phyloP scores from a whole-genome alignment of 2,329 filamentous ascomycete species.

The Chaetomiaceae sp. region DNA sequence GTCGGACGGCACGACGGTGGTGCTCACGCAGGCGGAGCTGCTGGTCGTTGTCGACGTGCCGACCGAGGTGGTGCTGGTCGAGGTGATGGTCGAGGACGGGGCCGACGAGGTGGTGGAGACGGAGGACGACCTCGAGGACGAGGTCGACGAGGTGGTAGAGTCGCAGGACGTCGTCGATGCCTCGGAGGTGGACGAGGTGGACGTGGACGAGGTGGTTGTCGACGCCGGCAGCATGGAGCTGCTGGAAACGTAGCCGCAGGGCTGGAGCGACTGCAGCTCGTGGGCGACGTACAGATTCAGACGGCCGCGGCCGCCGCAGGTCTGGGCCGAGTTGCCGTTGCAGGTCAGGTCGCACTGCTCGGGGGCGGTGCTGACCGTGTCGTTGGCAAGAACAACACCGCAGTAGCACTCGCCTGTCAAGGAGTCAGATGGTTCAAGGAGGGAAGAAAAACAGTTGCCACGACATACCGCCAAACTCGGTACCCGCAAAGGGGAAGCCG shows the following conservation, averaged over 20 bases:
- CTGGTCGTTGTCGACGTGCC: constrained; percentile 33
- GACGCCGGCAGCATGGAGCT: constrained; percentile 18
- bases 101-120: constrained; percentile 12
- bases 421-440: neutral
- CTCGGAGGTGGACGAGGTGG: constrained; percentile 13
- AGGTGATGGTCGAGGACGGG: constrained; percentile 14
- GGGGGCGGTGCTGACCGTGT: constrained; percentile 34
- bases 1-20: constrained; percentile 39
- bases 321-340: constrained; percentile 41
- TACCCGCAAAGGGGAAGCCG: constrained; percentile 46
- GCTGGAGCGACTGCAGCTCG: constrained; percentile 47
- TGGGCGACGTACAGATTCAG: constrained; percentile 45
- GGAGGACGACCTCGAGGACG: neutral
- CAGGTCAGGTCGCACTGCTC: constrained; percentile 49
- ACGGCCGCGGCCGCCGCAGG: constrained; percentile 41
- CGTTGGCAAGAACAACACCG: constrained; percentile 49
- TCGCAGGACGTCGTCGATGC: too few species aligned
- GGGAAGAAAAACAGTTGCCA: neutral
- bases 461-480: constrained; percentile 39
- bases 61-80: constrained; percentile 17
- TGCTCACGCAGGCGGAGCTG: constrained; percentile 45
- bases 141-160: constrained; percentile 9
- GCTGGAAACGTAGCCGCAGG: constrained; percentile 37
- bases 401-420: constrained; percentile 44
- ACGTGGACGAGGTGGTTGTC: constrained; percentile 14